Evolutionary conservation across 73 alveolate genomes (phyloP).

Genomic region (Tetrahymena malaccensis): DNA sequence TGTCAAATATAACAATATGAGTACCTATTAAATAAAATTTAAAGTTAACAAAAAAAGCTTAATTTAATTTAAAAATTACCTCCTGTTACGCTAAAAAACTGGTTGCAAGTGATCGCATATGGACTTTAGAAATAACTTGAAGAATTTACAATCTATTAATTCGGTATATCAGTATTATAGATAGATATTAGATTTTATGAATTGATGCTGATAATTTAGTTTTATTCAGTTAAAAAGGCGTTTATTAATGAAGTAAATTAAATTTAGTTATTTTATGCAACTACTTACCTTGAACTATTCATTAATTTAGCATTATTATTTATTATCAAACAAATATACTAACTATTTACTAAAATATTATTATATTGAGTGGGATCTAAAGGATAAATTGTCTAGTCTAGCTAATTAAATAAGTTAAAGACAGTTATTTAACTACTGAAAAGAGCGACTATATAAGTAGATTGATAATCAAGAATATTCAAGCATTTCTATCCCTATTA

Average conservation of each 20-base stretch:
- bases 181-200: background rate
- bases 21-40: background rate
- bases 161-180: too few relatives aligned
- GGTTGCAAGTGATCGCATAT: background rate
- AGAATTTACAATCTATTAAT: background rate
- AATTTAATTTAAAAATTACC: background rate
- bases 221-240: background rate
- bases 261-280: background rate
- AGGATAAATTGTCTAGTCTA: background rate
- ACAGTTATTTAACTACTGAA: background rate
- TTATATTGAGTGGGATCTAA: background rate
- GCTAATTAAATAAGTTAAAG: background rate
- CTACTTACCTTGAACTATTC: background rate
- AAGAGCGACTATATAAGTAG: background rate
- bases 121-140: background rate
- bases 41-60: too few relatives aligned
- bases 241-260: too few relatives aligned
- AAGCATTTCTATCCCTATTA: background rate
- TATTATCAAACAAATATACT: background rate
- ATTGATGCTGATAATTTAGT: too few relatives aligned
- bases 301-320: background rate
- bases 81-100: background rate
- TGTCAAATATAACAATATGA: background rate
- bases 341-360: background rate
- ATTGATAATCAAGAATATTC: background rate